A percentile compares a stretch with the other conserved stretches of the same genome.
Conservation (phyloP, 2,329 filamentous ascomycete genomes). For the Xylaria sp. region DNA sequence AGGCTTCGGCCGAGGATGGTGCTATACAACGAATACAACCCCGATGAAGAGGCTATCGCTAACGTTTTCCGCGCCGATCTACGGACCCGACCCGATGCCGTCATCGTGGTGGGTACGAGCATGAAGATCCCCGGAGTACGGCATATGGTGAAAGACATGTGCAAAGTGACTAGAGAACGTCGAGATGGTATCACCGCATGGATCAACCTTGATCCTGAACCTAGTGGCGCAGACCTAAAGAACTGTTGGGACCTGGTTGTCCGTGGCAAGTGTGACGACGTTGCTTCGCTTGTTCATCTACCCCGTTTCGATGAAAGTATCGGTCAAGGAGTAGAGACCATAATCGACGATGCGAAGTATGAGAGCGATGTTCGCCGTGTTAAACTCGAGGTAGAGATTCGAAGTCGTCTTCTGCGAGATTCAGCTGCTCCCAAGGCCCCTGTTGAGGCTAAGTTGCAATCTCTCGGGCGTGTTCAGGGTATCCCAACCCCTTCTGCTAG, state of each 20-base stretch:
- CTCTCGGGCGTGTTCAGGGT: slow-evolving; percentile 56
- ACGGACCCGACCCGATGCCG: slow-evolving; percentile 84
- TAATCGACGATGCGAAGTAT: slow-evolving; percentile 56
- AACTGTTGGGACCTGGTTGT: slow-evolving; percentile 95
- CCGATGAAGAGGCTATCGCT: slow-evolving; percentile 95
- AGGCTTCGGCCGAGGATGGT: slow-evolving; percentile 92
- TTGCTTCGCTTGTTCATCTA: slow-evolving; percentile 76
- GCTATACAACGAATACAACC: slow-evolving; percentile 96
- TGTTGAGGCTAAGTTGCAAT: slow-evolving; percentile 51
- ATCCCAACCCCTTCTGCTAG: slow-evolving; percentile 69
- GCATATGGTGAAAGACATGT: slow-evolving; percentile 90
- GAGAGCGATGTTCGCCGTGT: slow-evolving; percentile 53
- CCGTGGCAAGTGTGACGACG: slow-evolving; percentile 85
- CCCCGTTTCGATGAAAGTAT: slow-evolving; percentile 67
- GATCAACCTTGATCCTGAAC: slow-evolving; percentile 91
- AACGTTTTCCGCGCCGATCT: slow-evolving; percentile 88
- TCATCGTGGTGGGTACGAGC: slow-evolving; percentile 95
- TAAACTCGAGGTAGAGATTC: slow-evolving; percentile 57
- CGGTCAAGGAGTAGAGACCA: slow-evolving; percentile 60
- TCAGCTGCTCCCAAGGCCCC: slow-evolving; percentile 39
- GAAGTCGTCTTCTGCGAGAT: slow-evolving; percentile 42
- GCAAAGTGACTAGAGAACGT: slow-evolving; percentile 82
- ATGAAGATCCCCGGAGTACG: slow-evolving; percentile 94
- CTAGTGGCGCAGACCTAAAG: slow-evolving; percentile 83
- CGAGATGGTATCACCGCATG: slow-evolving; percentile 89